Evolutionary conservation across 2,329 filamentous ascomycete genomes (phyloP), one percentile per base, ranked within the genome.

Genomic region (Zasmidium citrigriseum): DNA sequence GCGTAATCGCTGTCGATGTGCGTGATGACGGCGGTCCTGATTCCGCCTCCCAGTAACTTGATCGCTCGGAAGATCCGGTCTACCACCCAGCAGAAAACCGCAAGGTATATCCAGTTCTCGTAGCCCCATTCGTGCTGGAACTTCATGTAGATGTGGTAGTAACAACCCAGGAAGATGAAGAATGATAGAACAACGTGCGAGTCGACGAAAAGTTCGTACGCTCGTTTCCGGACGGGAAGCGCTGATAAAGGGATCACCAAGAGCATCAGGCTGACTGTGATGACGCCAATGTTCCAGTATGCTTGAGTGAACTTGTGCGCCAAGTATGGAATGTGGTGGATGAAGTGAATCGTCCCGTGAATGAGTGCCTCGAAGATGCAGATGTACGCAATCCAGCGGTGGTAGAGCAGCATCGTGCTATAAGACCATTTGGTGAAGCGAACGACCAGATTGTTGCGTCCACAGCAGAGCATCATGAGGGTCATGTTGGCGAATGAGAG

Each of bases 381-480:
- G 7, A 83, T 70, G 21, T 74, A 68, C 0, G 80, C 81, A 1
- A 80, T 68, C 79, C 79, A 83, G 11, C 80, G 73, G 60, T 84
- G 81, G 0, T 83, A 69, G 0, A 83, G 65, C 2, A 83, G 59
- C 53, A 74, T 83, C 0, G 82, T 83, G 0, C 75, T 74, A 59
- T 81, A 77, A 0, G 72, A 76, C 80, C 80, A 83, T 62, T 79
- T 75, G 2, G 81, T 82, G 1, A 81, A 44, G 69, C 75, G 78
- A 0, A 83, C 72, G 0, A 82, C 72, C 2, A 82, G 21, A 54
- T 79, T 82, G 62, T 83, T 83, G 1, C 81, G 70, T 0, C 75
- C 70, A 0, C 76, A 72, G 54, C 78, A 82, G 2, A 83, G 72
- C 12, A 82, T 66, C 0, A 78, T 51, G 0, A 83, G 62, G 0